Base-by-base conservation (phyloP, 2,329 filamentous ascomycete genomes). In the Diaporthe sp. region DNA sequence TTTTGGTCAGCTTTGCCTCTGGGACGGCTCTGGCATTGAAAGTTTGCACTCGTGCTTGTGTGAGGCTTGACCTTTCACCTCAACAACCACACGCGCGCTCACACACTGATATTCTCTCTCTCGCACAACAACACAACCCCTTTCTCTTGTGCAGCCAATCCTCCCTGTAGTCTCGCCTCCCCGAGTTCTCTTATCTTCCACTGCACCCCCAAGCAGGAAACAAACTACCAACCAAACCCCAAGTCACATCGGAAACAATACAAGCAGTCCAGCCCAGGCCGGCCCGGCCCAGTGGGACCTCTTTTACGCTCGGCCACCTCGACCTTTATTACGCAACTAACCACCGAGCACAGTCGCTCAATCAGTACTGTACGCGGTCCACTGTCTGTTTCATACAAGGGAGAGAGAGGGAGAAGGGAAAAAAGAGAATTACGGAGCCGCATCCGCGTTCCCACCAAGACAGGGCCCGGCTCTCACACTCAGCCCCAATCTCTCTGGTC, bases 1-100 rank as follows among this genome's bases (percentile, higher is more conserved):
- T 68, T 67, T 68, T 68, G 65, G 65, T 69, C 65, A 69, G 65
- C 65, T 69, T 69, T 55, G 65, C 49, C 65, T 69, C 65, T 69
- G 34, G 65, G 49, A 69, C 65, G 65, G 65, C 31, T 39, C 19
- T 69, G 65, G 46, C 46, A 69, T 51, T 69, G 65, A 69, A 55
- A 69, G 46, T 68, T 68, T 68, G 62, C 62, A n/a, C 62, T 39
- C 49, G 4, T 42, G 46, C 65, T 55, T 25, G 46, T 69, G n/a
- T 42, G 34, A 69, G 49, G 65, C 65, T 53, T 69, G 51, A 42
- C 65, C 62, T 55, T 69, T 69, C 34, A 55, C 34, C 49, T 42
- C 49, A 53, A 69, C 65, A 55, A n/a, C 65, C 65, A 68, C 46
- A 37, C 61, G 10, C 46, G 13, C 59, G 17, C 39, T 19, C 49